A percentile compares a stretch with the other conserved stretches of the same genome.
These are phyloP conservation scores for Nicotiana tomentosiformis DNA, from an alignment of 257 asterid genomes.

Conservation along the genomic window DNA sequence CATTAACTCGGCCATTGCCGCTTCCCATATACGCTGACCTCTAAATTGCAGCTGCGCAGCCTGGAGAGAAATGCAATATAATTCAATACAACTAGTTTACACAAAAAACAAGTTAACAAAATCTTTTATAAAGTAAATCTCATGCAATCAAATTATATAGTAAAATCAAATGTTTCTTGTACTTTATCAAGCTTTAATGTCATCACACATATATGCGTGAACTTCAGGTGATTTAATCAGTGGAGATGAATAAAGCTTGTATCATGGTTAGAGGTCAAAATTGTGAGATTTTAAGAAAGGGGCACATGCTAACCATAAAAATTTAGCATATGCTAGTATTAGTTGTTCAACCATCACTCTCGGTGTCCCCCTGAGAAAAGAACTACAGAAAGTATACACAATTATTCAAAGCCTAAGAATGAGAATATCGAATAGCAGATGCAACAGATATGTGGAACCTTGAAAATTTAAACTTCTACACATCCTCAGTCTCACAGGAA, in stretches of 20 bases:
- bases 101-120: neutral
- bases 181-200: neutral
- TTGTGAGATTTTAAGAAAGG: neutral
- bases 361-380: neutral
- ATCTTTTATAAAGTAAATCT: neutral
- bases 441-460: neutral
- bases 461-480: neutral
- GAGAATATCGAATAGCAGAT: neutral
- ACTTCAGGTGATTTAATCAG: neutral
- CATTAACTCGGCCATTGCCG: slow-evolving; percentile 49
- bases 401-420: neutral
- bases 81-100: no score
- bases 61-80: slow-evolving; percentile 20
- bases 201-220: neutral
- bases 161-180: neutral
- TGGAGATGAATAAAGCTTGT: neutral
- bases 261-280: neutral
- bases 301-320: no score
- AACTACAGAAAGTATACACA: no score
- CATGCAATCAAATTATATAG: neutral
- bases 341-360: neutral
- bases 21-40: slow-evolving; percentile 54
- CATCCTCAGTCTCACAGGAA: neutral
- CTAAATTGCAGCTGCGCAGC: slow-evolving; percentile 50
- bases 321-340: neutral